These are phyloP conservation scores for Penicillium chermesinum DNA, from an alignment of 495 filamentous ascomycete genomes.

Conservation along the genomic window DNA sequence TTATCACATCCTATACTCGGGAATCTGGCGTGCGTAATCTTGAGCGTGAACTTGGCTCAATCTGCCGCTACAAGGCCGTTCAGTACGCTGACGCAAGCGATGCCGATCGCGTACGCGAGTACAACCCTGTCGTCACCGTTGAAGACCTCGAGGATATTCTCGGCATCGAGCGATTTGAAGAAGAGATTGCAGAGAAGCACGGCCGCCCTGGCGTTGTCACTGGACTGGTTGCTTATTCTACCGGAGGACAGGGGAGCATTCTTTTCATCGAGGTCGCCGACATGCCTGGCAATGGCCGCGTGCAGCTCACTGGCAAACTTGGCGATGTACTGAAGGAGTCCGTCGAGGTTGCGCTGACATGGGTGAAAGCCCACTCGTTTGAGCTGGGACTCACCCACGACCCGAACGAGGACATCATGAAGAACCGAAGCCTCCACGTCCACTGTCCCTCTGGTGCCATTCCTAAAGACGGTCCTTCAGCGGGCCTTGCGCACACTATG, in stretches of 20 bases:
- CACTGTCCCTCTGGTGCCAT: slow-evolving; percentile 95
- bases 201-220: slow-evolving; percentile 92
- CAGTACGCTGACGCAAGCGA: slow-evolving; percentile 90
- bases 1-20: slow-evolving; percentile 92
- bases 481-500: slow-evolving; percentile 89
- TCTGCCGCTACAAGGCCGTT: slow-evolving; percentile 93
- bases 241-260: slow-evolving; percentile 90
- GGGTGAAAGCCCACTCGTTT: slow-evolving; percentile 95
- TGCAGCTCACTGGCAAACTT: slow-evolving; percentile 98
- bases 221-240: slow-evolving; percentile 92
- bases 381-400: slow-evolving; percentile 79
- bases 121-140: slow-evolving; percentile 67
- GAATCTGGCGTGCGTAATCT: slow-evolving; percentile 97
- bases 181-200: slow-evolving; percentile 88
- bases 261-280: slow-evolving; percentile 97
- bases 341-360: slow-evolving; percentile 90
- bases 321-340: slow-evolving; percentile 96
- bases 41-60: slow-evolving; percentile 89
- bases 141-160: slow-evolving; percentile 85
- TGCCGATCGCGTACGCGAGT: slow-evolving; percentile 57
- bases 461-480: slow-evolving; percentile 86
- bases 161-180: slow-evolving; percentile 89
- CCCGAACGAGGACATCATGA: slow-evolving; percentile 90
- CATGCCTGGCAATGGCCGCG: slow-evolving; percentile 88
- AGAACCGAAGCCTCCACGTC: slow-evolving; percentile 87